Evolutionary conservation across 2,329 filamentous ascomycete species (phyloP).

Genomic region (Aspergillus awamori): DNA sequence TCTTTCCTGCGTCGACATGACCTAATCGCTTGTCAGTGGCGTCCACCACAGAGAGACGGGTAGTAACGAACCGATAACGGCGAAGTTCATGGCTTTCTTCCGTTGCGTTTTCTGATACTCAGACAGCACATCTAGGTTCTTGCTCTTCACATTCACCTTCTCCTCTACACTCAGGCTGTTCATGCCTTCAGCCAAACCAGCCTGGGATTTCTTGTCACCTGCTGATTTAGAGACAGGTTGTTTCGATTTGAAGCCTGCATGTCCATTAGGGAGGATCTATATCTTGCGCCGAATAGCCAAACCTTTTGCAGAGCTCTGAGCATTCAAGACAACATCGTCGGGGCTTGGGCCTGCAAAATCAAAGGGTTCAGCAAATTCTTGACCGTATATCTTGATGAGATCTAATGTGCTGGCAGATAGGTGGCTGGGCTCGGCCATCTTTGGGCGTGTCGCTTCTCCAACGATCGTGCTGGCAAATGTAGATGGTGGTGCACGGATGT

Average conservation of each 20-base stretch:
- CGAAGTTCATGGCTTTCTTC: conserved; percentile 86
- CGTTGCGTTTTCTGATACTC: conserved; percentile 75
- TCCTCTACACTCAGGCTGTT: conserved; percentile 55
- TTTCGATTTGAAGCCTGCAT: conserved; percentile 49
- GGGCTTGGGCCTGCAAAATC: conserved; percentile 84
- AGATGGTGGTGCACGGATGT: conserved; percentile 52
- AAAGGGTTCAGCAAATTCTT: conserved; percentile 48
- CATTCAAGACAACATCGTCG: conserved; percentile 83
- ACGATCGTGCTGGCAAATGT: conserved; percentile 53
- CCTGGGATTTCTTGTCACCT: conserved; percentile 45
- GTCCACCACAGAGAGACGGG: conserved; percentile 17
- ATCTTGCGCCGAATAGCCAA: conserved; percentile 55
- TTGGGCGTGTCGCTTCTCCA: conserved; percentile 31
- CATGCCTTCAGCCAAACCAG: conserved; percentile 52
- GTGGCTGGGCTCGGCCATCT: conserved; percentile 38
- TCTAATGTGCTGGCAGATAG: conserved; percentile 36
- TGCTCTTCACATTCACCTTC: conserved; percentile 61
- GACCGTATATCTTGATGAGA: conserved; percentile 42
- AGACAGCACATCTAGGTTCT: conserved; percentile 80
- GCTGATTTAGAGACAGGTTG: conserved; percentile 45
- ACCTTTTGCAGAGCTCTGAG: conserved; percentile 78
- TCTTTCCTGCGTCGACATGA: conserved; percentile 97
- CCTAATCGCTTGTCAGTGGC: conserved; percentile 55
- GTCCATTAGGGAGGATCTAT: conserved; percentile 42
- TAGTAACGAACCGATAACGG: conserved; percentile 76